phyloP scores from a whole-genome alignment of 148 eudicot genomes.

The Drosera capensis region DNA sequence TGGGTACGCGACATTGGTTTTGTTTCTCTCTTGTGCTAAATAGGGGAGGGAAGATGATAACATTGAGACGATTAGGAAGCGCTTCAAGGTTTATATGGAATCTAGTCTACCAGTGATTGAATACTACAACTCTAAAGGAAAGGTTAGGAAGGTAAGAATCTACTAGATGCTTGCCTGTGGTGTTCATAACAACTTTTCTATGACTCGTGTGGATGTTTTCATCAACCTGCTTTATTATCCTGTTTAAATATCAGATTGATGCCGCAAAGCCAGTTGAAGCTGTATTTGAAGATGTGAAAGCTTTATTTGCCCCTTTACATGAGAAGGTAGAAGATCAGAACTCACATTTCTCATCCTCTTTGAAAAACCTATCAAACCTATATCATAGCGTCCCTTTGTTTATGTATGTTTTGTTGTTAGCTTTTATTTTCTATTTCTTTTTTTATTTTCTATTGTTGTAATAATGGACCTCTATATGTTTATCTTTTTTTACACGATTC shows the following conservation, averaged over 20 bases:
- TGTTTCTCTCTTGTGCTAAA: background rate
- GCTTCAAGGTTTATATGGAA: conserved; percentile 50
- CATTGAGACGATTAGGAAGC: conserved; percentile 45
- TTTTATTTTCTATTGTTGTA: too few species aligned
- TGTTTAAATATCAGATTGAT: conserved; percentile 1
- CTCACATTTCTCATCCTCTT: background rate
- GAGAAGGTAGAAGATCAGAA: conserved; percentile 1
- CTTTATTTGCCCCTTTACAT: background rate
- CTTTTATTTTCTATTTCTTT: too few species aligned
- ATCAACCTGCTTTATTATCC: background rate
- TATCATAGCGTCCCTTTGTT: background rate
- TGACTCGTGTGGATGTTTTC: background rate
- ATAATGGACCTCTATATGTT: too few species aligned
- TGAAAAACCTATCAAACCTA: background rate
- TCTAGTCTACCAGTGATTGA: conserved; percentile 62
- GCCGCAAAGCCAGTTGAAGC: conserved; percentile 6
- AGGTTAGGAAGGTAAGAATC: conserved; percentile 42
- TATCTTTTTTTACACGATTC: too few species aligned
- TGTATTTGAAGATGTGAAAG: conserved; percentile 6
- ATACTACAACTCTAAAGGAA: conserved; percentile 40
- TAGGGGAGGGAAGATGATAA: conserved; percentile 63
- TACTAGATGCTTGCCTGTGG: background rate
- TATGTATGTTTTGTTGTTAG: background rate
- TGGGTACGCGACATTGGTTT: background rate
- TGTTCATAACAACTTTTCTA: background rate